Base-by-base conservation (phyloP, 805 yeast species). In the Ogataea parapolymorpha region DNA sequence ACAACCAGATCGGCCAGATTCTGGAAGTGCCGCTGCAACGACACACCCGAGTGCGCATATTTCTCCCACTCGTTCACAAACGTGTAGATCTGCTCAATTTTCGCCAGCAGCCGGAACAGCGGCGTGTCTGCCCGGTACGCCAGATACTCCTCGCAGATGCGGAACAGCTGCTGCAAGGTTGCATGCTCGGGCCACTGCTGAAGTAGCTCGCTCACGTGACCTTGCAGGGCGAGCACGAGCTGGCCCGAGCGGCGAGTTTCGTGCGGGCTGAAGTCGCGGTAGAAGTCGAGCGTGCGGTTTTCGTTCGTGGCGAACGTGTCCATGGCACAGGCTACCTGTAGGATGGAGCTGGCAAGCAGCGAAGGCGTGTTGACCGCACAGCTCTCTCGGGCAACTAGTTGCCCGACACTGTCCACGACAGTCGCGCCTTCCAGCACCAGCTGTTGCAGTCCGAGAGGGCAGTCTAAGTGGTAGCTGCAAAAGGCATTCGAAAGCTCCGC, bases 161-260 rank as follows among this genome's bases (percentile, higher is more conserved):
- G 67, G 27, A 67, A 59, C 34, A 91, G 70, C 15, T 83, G 87
- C 42, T 74, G 81, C 37, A 93, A 65, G 0, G 95, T 88, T 0
- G 93, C 93, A 67, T 95, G 96, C 54, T 95, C 99, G 0, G 98
- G 97, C 96, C 96, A 93, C 55, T 80, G 78, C 18, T 62, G 63
- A 10, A 83, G 59, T 10, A 87, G 60, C 4, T 63, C 65, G 6
- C 59, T 48, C 3, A 79, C 77, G 1, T 76, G 58, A 3, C 67
- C 62, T 54, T 71, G 66, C 3, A 82, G 55, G 5, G 57, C 65
- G 24, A 67, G 64, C 9, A 79, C 64, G 1, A 82, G 55, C 1
- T 52, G 55, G 32, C 80, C 75, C 2, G 95, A 86, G 27, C 59
- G 65, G 41, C 72, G 74, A 2, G 84, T 74, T 54, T 89, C 95